Conservation (phyloP, 2,329 filamentous ascomycete species). For the Chrysoporthe puriensis region DNA sequence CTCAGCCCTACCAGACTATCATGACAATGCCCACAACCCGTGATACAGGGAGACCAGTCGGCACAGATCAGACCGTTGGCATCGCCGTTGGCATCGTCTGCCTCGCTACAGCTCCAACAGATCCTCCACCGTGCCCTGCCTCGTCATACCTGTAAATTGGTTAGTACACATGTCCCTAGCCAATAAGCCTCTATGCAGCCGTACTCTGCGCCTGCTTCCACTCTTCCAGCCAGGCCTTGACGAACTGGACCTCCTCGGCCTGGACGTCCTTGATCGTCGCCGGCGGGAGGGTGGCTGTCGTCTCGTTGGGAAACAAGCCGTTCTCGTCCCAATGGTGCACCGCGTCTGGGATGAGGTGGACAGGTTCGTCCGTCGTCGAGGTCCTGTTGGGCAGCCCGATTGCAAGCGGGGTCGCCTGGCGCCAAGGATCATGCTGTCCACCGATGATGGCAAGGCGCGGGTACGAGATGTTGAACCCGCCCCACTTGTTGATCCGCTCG, state of each 20-base stretch:
- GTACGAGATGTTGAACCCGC: slow-evolving; percentile 73
- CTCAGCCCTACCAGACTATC: background rate
- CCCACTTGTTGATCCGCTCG: slow-evolving; percentile 73
- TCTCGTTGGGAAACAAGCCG: slow-evolving; percentile 66
- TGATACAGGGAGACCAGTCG: background rate
- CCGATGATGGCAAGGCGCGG: slow-evolving; percentile 77
- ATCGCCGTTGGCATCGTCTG: background rate
- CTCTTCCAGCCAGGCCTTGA: slow-evolving; percentile 68
- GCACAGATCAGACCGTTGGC: background rate
- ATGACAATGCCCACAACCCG: background rate
- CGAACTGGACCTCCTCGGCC: slow-evolving; percentile 60
- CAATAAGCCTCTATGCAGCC: slow-evolving; percentile 9
- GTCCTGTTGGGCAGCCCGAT: slow-evolving; percentile 59
- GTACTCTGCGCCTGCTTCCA: slow-evolving; percentile 44
- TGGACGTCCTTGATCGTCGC: slow-evolving; percentile 62
- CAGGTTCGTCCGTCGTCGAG: slow-evolving; percentile 69
- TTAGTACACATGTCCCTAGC: slow-evolving; percentile 18
- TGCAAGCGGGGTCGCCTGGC: slow-evolving; percentile 71
- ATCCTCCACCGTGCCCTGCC: background rate
- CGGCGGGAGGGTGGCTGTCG: slow-evolving; percentile 61
- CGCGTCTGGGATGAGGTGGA: slow-evolving; percentile 71
- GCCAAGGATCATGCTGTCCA: slow-evolving; percentile 81
- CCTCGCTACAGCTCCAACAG: slow-evolving; percentile 20
- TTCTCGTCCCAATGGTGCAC: slow-evolving; percentile 86
- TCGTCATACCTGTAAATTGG: slow-evolving; percentile 16